Evolutionary conservation across 148 eudicot genomes (phyloP).

Genomic region (Vaccinium corymbosum): DNA sequence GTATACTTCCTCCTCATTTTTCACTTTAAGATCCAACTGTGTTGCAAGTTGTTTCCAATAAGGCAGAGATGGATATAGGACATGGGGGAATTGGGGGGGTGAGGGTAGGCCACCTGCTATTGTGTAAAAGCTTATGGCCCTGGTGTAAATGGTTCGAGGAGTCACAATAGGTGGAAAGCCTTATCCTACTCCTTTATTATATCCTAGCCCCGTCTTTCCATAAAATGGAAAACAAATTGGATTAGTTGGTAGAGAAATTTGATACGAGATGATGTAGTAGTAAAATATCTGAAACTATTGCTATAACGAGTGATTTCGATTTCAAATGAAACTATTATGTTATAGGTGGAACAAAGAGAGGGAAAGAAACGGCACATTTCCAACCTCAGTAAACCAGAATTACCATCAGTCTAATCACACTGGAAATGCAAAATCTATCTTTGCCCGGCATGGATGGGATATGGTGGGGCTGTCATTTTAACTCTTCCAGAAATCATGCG

Average conservation of each 20-base stretch:
- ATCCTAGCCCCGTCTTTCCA: background rate
- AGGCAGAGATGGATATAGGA: background rate
- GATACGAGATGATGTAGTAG: background rate
- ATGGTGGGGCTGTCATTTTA: background rate
- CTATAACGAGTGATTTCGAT: background rate
- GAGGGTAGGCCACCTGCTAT: background rate
- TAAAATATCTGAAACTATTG: background rate
- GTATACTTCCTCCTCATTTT: background rate
- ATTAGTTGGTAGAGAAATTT: background rate
- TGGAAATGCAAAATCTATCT: background rate
- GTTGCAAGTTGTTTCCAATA: background rate
- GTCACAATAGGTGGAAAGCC: background rate
- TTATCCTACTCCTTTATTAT: background rate
- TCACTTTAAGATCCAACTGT: background rate
- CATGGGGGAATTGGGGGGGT: background rate
- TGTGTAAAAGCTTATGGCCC: background rate
- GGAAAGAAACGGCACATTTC: background rate
- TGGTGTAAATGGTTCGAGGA: background rate
- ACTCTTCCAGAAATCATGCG: background rate
- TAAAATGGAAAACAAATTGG: background rate
- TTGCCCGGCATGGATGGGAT: background rate
- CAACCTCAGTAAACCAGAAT: too few species aligned
- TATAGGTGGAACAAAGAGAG: background rate
- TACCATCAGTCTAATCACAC: background rate
- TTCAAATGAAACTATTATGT: background rate